Evolutionary conservation across 2,329 filamentous ascomycete genomes (phyloP), one percentile per base, ranked within the genome.

Genomic region (Penicillium sp.): DNA sequence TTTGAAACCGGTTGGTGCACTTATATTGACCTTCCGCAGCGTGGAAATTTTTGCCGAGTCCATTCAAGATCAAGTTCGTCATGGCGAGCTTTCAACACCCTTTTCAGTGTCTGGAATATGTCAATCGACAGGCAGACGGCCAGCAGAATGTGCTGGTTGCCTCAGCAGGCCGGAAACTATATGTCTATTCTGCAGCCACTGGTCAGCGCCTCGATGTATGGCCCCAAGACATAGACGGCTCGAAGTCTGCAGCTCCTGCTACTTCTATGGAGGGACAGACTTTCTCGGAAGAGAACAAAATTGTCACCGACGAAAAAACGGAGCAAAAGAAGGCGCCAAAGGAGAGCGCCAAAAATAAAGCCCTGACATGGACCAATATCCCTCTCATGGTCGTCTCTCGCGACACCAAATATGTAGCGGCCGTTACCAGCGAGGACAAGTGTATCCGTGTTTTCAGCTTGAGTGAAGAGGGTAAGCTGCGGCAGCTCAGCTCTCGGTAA

Each of bases 401-500:
- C 13, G 79, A 88, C 59, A 83, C 85, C 13, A 78, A 81, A 39
- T 78, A 95, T 73, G 70, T 95, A 18, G 76, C 96, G 39, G 88
- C 85, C 21, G 83, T 95, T 28, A 95, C 91, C 8, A 86, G 84
- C n/a, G 90, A 95, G 65, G 94, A 97, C 77, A 99, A 99, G 76
- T 85, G 83, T 45, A 80, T 99, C 38, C 89, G 89, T 70, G 89
- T 96, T 0, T 89, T 97, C 67, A 79, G 84, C 60, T 78, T 92
- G 53, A 79, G 84, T 28, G 74, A 79, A 2, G 72, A 81, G 47
- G 88, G 86, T 1, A 73, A 73, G 3, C 73, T 96, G 26, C 76
- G 78, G 28, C 80, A 90, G 65, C 68, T 90, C 52, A 95, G 87
- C 70, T 81, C 85, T 70, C 84, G 92, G 88, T 89, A 77, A 68